Base-by-base conservation (phyloP, 495 filamentous ascomycete genomes). In the Alectoria sarmentosa region DNA sequence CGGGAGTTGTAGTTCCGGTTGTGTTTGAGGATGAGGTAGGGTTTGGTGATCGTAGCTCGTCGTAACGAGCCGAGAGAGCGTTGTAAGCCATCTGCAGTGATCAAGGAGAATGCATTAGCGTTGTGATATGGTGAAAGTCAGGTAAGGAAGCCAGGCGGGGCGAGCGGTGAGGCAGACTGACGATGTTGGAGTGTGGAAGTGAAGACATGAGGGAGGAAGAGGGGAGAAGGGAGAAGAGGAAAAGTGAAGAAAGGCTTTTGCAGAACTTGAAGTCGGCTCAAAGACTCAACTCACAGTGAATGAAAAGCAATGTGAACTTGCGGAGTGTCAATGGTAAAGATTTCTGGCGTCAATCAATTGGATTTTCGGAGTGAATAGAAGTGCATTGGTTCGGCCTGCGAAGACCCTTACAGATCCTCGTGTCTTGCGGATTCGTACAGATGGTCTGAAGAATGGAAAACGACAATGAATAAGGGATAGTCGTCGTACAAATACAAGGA, bases 21-120 rank as follows among this genome's bases (percentile, higher is more conserved):
- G 85, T 80, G 64, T 83, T 78, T 69, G 93, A 88, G 72, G 83
- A 84, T 60, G 84, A 82, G 70, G 87, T 85, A 72, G 89, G 86
- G 73, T 84, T 81, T 65, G 87, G 86, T 76, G 89, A 92, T 71
- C 89, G 89, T 77, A 91, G 82, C 77, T 90, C 86, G 73, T 89
- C 86, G 78, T 86, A 78, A 73, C 84, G 83, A 73, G 86, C 85
- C 72, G 82, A 83, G 61, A 86, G 74, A 73, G 82, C 81, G 73
- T 84, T 81, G 64, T 86, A 83, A 65, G 85, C 84, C 86, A 89
- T 89, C 61, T 78, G 52, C 41, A 52, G 58, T 64, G 54, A 54
- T 39, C 34, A 59, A 56, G 60, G 28, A 39, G 44, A 62, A 38
- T 48, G 41, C 28, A 48, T 65, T 37, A 68, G 62, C 38, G 58